These are phyloP conservation scores for Mucor saturninus DNA, from an alignment of 371 early-diverging fungal species.

Conservation along the genomic window DNA sequence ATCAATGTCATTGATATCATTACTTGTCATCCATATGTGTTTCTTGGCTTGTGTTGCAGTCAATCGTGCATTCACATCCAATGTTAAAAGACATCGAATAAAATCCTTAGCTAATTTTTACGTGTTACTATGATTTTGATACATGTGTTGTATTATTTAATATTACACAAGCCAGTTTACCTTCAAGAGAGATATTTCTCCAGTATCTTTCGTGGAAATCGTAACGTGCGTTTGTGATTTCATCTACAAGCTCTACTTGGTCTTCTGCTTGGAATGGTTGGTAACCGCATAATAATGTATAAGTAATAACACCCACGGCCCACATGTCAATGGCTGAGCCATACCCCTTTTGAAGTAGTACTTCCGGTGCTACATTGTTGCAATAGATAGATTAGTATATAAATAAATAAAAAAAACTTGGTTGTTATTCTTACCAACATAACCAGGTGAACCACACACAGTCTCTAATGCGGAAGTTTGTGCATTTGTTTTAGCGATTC, in stretches of 20 bases:
- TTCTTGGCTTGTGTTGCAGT: slow-evolving; percentile 83
- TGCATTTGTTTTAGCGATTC: slow-evolving; percentile 59
- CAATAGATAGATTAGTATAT: slow-evolving; percentile 22
- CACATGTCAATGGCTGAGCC: slow-evolving; percentile 86
- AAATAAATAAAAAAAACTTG: slow-evolving; percentile 16
- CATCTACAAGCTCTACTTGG: slow-evolving; percentile 61
- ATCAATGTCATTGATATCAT: slow-evolving; percentile 63
- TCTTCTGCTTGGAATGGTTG: slow-evolving; percentile 81
- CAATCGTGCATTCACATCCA: slow-evolving; percentile 75
- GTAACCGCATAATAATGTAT: slow-evolving; percentile 65
- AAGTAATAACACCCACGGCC: slow-evolving; percentile 51
- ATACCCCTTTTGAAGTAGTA: slow-evolving; percentile 71
- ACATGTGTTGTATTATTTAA: too few relatives aligned
- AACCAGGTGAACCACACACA: slow-evolving; percentile 68
- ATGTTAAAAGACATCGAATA: slow-evolving; percentile 76
- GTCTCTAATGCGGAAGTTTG: slow-evolving; percentile 58
- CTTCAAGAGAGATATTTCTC: slow-evolving; percentile 76
- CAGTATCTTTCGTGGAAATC: slow-evolving; percentile 84
- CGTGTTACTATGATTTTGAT: neutral
- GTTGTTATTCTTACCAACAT: slow-evolving; percentile 42
- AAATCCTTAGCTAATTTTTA: slow-evolving; percentile 82
- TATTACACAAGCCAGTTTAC: slow-evolving; percentile 23
- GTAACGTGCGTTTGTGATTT: slow-evolving; percentile 68
- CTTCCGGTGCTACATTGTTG: slow-evolving; percentile 75
- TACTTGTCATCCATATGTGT: slow-evolving; percentile 84